Conservation (phyloP, 2,329 filamentous ascomycete species). For the Penicillium sp. region DNA sequence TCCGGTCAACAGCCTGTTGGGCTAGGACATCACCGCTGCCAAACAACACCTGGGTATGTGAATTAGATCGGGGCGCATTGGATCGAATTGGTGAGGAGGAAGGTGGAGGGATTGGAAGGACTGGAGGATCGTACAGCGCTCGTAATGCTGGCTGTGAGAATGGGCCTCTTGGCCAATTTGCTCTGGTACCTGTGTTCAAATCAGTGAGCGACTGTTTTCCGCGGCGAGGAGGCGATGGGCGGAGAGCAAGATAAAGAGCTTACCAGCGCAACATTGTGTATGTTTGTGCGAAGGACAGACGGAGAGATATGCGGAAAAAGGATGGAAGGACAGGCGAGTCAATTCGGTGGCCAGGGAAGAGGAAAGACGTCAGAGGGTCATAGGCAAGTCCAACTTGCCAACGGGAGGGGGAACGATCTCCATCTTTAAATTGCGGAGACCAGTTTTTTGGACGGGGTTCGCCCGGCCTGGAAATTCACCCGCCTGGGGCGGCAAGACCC, state of each 20-base stretch:
- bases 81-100: slow-evolving; percentile 10
- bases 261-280: slow-evolving; percentile 47
- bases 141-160: slow-evolving; percentile 89
- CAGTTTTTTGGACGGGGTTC: slow-evolving; percentile 11
- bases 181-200: slow-evolving; percentile 74
- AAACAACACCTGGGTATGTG: slow-evolving; percentile 71
- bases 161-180: slow-evolving; percentile 77
- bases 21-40: slow-evolving; percentile 89
- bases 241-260: slow-evolving; percentile 15
- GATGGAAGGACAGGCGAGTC: slow-evolving; percentile 11
- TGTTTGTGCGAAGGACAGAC: slow-evolving; percentile 14
- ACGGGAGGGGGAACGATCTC: slow-evolving; percentile 5
- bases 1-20: slow-evolving; percentile 87
- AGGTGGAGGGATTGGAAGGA: no score
- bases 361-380: slow-evolving; percentile 7
- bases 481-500: slow-evolving; percentile 20
- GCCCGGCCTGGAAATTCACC: slow-evolving; percentile 26
- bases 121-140: slow-evolving; percentile 65
- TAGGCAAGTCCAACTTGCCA: background rate
- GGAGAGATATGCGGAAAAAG: slow-evolving; percentile 1
- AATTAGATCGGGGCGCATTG: slow-evolving; percentile 8
- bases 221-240: slow-evolving; percentile 11
- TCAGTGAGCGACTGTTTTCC: slow-evolving; percentile 25
- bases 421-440: slow-evolving; percentile 38
- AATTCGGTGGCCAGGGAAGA: background rate